phyloP scores from a whole-genome alignment of 352 stramenopile genomes.

The Globisporangium recalcitrans region DNA sequence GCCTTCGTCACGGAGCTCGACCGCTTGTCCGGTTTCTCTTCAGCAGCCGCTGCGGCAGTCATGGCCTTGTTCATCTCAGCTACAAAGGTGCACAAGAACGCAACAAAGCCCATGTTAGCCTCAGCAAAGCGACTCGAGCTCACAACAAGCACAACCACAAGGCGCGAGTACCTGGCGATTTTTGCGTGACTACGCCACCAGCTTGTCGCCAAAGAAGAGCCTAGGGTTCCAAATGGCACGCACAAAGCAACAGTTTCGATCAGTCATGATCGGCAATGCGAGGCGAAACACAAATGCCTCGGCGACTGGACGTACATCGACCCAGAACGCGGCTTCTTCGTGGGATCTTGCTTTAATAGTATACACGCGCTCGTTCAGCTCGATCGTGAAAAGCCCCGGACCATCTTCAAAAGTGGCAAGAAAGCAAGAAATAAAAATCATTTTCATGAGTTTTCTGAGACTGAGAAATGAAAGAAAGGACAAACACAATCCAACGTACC shows the following conservation, averaged over 20 bases:
- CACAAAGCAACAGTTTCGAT: neutral
- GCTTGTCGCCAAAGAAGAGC: constrained; percentile 81
- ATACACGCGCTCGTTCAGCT: constrained; percentile 88
- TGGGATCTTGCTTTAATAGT: constrained; percentile 87
- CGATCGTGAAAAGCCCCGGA: constrained; percentile 84
- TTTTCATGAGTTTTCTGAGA: no score
- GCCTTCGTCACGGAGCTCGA: constrained; percentile 10
- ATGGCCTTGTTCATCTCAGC: constrained; percentile 23
- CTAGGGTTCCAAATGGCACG: constrained; percentile 14
- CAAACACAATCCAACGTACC: constrained; percentile 23
- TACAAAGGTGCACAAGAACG: neutral
- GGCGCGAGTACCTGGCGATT: constrained; percentile 46
- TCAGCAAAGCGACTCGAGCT: neutral
- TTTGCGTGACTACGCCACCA: constrained; percentile 72
- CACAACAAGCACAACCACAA: neutral
- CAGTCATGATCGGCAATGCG: neutral
- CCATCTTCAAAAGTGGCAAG: constrained; percentile 58
- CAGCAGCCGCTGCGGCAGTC: constrained; percentile 11
- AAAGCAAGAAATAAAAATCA: no score
- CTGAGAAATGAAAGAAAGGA: neutral
- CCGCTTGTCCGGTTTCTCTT: constrained; percentile 8
- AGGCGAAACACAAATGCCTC: neutral
- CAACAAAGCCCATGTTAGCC: no score
- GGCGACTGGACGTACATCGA: constrained; percentile 40
- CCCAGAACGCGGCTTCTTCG: constrained; percentile 84